Evolutionary conservation across 306 rosid species (phyloP).

Genomic region (Ceratonia siliqua): DNA sequence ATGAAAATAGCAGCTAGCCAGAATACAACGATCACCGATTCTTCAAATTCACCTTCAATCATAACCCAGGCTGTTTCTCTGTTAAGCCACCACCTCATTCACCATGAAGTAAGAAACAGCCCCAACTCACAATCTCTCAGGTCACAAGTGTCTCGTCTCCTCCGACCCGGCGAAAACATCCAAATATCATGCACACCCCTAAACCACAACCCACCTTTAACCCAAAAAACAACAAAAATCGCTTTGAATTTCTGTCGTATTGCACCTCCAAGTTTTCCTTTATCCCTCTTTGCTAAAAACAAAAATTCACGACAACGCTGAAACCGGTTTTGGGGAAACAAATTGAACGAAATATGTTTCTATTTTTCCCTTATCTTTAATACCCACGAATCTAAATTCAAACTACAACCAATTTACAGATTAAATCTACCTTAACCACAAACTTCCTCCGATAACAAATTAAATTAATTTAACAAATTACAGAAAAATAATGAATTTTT

Average conservation of each 20-base stretch:
- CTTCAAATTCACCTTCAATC: slow-evolving; percentile 53
- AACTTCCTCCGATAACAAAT: slow-evolving; percentile 15
- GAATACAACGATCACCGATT: slow-evolving; percentile 42
- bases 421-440: background rate
- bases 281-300: background rate
- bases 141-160: slow-evolving; percentile 51
- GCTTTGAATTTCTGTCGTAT: slow-evolving; percentile 31
- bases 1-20: slow-evolving; percentile 44
- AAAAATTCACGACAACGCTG: slow-evolving; percentile 9
- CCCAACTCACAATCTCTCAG: slow-evolving; percentile 40
- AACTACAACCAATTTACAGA: background rate
- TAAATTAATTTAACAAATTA: slow-evolving; percentile 21
- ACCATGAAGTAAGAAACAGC: slow-evolving; percentile 44
- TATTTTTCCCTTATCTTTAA: slow-evolving; percentile 29
- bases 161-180: slow-evolving; percentile 39
- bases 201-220: background rate
- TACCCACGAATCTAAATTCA: slow-evolving; percentile 35
- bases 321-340: slow-evolving; percentile 31
- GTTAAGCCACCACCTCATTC: slow-evolving; percentile 17
- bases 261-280: slow-evolving; percentile 24
- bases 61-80: slow-evolving; percentile 62
- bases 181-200: slow-evolving; percentile 32
- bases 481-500: slow-evolving; percentile 7
- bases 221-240: slow-evolving; percentile 28
- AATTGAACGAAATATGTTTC: background rate